Conservation (phyloP, 2,329 filamentous ascomycete species). For the Westerdykella ornata region DNA sequence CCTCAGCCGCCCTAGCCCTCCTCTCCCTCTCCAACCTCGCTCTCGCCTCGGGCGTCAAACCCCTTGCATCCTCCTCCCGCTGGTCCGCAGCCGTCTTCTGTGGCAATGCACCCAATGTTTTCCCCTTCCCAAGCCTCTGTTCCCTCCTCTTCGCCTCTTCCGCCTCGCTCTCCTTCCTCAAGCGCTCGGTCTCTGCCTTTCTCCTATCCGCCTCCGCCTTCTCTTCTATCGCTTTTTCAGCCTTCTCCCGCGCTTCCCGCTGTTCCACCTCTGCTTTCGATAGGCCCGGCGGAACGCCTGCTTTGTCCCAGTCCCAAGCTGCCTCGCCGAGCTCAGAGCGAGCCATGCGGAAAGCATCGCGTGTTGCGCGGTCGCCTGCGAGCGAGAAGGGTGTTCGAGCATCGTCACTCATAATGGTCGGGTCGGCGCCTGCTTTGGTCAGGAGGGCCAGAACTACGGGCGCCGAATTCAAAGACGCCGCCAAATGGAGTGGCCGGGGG, state of each 20-base stretch:
- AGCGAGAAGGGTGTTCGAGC: slow-evolving; percentile 84
- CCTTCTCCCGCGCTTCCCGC: slow-evolving; percentile 62
- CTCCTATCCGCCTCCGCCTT: slow-evolving; percentile 55
- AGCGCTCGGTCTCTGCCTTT: slow-evolving; percentile 64
- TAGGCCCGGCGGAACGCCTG: slow-evolving; percentile 65
- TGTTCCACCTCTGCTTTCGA: slow-evolving; percentile 64
- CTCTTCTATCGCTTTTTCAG: slow-evolving; percentile 62
- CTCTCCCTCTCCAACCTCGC: slow-evolving; percentile 79
- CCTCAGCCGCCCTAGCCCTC: slow-evolving; percentile 85
- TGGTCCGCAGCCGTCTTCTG: slow-evolving; percentile 73
- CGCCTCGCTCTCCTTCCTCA: slow-evolving; percentile 53
- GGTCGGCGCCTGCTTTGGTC: slow-evolving; percentile 66
- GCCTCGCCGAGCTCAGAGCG: slow-evolving; percentile 72
- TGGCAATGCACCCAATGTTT: slow-evolving; percentile 49
- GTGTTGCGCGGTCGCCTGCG: slow-evolving; percentile 73
- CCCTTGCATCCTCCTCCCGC: slow-evolving; percentile 75
- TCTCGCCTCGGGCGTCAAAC: slow-evolving; percentile 81
- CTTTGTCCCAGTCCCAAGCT: slow-evolving; percentile 70
- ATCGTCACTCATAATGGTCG: slow-evolving; percentile 55
- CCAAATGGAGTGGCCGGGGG: slow-evolving; percentile 76
- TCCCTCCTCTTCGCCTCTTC: slow-evolving; percentile 47
- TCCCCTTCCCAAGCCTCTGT: slow-evolving; percentile 43
- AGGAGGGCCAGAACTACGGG: slow-evolving; percentile 73
- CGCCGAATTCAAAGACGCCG: slow-evolving; percentile 71
- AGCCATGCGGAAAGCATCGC: slow-evolving; percentile 86